These are phyloP conservation scores for Colletotrichum paranaense DNA, from an alignment of 2,329 filamentous ascomycete species.

Conservation along the genomic window DNA sequence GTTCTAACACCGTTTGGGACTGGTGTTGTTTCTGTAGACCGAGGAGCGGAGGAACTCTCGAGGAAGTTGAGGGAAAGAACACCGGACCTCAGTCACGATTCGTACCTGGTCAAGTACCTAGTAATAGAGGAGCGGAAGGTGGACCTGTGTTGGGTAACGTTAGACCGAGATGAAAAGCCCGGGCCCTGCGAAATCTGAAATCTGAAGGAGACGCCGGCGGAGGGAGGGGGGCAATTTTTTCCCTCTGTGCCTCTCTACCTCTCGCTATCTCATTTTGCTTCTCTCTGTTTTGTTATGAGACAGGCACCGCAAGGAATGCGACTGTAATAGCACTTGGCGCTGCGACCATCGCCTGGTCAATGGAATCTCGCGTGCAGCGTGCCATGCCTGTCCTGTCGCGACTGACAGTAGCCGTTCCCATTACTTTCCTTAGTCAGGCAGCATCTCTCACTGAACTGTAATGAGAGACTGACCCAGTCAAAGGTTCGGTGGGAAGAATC, in stretches of 20 bases:
- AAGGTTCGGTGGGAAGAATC: not conserved
- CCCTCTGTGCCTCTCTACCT: not conserved
- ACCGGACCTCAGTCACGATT: not conserved
- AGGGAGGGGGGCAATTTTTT: not conserved
- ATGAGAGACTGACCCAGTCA: not conserved
- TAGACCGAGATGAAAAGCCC: constrained; percentile 26
- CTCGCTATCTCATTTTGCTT: not conserved
- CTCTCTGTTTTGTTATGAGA: constrained; percentile 12
- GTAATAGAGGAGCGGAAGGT: constrained; percentile 6
- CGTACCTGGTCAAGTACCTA: too few species aligned
- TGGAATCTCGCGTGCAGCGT: not conserved
- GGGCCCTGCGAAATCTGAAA: constrained; percentile 1
- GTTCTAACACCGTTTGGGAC: not conserved
- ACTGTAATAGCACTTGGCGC: constrained; percentile 19
- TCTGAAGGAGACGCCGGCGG: not conserved
- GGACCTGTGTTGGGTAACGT: constrained; percentile 25
- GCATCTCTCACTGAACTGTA: not conserved
- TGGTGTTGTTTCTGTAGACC: not conserved
- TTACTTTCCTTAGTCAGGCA: not conserved
- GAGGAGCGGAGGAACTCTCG: not conserved
- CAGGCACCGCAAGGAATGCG: constrained; percentile 23
- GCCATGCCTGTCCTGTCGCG: not conserved
- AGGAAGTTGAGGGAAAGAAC: not conserved
- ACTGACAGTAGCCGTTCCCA: not conserved
- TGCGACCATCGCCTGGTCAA: constrained; percentile 9